These are phyloP conservation scores for Macrolepiota albuminosa DNA, from an alignment of 768 basidiomycete species.

Conservation along the genomic window DNA sequence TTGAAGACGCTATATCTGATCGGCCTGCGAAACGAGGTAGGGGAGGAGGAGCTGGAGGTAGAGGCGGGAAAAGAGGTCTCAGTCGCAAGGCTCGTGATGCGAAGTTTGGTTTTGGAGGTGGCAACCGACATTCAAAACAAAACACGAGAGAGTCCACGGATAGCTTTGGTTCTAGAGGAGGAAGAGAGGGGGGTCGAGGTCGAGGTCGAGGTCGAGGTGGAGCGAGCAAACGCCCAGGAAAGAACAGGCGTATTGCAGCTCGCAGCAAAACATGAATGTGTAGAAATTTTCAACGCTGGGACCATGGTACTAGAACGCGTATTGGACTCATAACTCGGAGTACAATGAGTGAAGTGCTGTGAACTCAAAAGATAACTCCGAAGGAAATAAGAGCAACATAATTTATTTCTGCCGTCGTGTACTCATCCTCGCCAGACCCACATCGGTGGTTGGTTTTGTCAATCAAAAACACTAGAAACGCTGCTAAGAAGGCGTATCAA, in stretches of 20 bases:
- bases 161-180: slow-evolving; percentile 45
- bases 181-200: slow-evolving; percentile 19
- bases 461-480: slow-evolving; percentile 53
- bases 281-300: not conserved
- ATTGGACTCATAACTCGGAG: not conserved
- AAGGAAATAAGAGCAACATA: slow-evolving; percentile 4
- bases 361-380: no score
- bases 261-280: slow-evolving; percentile 26
- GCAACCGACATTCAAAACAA: slow-evolving; percentile 66
- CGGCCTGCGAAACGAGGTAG: slow-evolving; percentile 57
- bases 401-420: slow-evolving; percentile 32
- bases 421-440: slow-evolving; percentile 34
- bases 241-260: slow-evolving; percentile 47
- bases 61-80: slow-evolving; percentile 24
- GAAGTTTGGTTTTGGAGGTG: slow-evolving; percentile 81
- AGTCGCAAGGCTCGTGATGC: slow-evolving; percentile 62
- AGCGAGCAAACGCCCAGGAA: slow-evolving; percentile 51
- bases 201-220: slow-evolving; percentile 25
- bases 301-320: not conserved
- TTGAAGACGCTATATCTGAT: slow-evolving; percentile 84
- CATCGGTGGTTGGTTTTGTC: slow-evolving; percentile 31
- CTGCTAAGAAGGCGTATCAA: slow-evolving; percentile 53
- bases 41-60: slow-evolving; percentile 34
- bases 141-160: slow-evolving; percentile 83
- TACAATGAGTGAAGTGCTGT: not conserved